These are phyloP conservation scores for Sclerotinia minor DNA, from an alignment of 2,329 filamentous ascomycete species.

Conservation along the genomic window DNA sequence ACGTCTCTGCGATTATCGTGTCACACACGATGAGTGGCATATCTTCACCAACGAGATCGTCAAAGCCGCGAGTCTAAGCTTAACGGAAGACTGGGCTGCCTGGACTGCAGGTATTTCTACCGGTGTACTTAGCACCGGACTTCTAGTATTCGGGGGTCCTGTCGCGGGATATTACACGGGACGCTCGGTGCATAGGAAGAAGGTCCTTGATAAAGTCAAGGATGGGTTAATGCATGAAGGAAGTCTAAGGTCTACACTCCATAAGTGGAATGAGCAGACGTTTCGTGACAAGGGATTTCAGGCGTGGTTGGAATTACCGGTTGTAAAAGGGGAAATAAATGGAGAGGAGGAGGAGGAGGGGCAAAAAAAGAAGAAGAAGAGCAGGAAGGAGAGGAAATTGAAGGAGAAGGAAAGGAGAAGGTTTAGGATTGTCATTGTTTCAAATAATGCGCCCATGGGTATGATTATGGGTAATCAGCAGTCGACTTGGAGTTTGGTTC, in stretches of 20 bases:
- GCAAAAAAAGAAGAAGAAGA: not conserved
- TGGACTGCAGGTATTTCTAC: constrained; percentile 35
- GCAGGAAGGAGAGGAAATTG: constrained; percentile 18
- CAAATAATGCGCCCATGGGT: constrained; percentile 6
- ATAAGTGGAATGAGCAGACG: constrained; percentile 31
- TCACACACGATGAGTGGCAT: constrained; percentile 37
- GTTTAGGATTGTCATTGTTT: constrained; percentile 30
- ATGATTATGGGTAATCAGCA: not conserved
- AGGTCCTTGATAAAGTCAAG: constrained; percentile 32
- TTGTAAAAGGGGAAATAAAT: constrained; percentile 25
- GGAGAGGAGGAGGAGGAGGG: constrained; percentile 7
- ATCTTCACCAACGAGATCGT: constrained; percentile 35
- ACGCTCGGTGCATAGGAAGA: constrained; percentile 32
- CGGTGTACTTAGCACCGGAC: constrained; percentile 29
- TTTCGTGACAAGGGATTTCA: constrained; percentile 33
- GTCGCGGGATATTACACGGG: constrained; percentile 33
- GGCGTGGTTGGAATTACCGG: constrained; percentile 35
- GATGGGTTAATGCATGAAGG: constrained; percentile 32
- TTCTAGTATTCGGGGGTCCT: constrained; percentile 33
- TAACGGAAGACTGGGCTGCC: constrained; percentile 32
- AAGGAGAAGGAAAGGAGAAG: constrained; percentile 22
- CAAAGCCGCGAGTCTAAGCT: constrained; percentile 31
- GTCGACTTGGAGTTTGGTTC: not conserved
- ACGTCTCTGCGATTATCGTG: constrained; percentile 27
- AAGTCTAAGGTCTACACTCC: constrained; percentile 29